Evolutionary conservation across 352 stramenopile species (phyloP), one percentile per base, ranked within the genome.

Genomic region (Aphanomyces astaci): DNA sequence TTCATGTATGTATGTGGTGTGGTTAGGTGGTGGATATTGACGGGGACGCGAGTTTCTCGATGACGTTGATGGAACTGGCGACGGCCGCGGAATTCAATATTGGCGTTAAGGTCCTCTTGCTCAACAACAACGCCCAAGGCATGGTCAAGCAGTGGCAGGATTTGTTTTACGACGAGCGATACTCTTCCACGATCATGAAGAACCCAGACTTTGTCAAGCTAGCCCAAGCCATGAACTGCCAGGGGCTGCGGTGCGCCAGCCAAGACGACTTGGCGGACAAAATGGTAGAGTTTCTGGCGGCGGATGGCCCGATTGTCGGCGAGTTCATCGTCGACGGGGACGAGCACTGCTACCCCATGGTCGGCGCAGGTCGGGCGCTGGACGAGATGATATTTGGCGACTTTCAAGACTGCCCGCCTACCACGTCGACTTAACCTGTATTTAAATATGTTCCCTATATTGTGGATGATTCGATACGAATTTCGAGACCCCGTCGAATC

Each of bases 81-180:
- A 98, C 95, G 2, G 89, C 96, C 28, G 92, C 89, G 15, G 89
- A 98, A 74, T 94, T 95, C 72, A 91, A 92, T 71, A 92, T 98
- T 33, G 86, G 86, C 28, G 88, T 98, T 24, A 98, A 98, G 77
- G 88, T 98, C 63, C 75, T 98, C 56, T 81, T 98, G 70, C 78
- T 98, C 30, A 97, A 98, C 75, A 98, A 98, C 75, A 85, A 98
- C 73, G 95, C 92, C 72, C 95, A 98, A 81, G 96, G 96, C 74
- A 98, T 98, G 95, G 95, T 98, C 60, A 97, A 98, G 82, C 95
- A 98, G 76, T 98, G 95, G 95, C 94, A 98, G 76, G 88, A 96
- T 66, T 81, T 98, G 66, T 98, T 98, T 74, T 97, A 98, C 78
- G 88, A 98, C 49, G 84, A 97, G 75, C 89, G 94, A 39, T 97